Evolutionary conservation across 1,284 basidiomycete species (phyloP).

Genomic region (Xanthoconium separans): DNA sequence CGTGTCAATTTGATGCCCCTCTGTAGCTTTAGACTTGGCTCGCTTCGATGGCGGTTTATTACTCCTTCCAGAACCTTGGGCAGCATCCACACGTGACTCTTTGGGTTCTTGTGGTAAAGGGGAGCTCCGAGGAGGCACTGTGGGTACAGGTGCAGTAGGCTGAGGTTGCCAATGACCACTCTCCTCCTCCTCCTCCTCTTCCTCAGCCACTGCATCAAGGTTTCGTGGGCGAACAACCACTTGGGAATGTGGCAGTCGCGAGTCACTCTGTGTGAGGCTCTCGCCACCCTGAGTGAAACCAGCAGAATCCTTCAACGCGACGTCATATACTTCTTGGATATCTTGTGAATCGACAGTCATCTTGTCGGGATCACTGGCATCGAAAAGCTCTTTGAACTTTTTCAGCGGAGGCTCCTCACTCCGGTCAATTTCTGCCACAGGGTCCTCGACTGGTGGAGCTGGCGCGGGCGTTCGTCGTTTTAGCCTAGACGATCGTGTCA

Average conservation of each 20-base stretch:
- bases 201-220: slow-evolving; percentile 46
- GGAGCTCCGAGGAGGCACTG: background rate
- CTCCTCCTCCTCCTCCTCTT: slow-evolving; percentile 58
- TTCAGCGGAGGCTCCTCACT: slow-evolving; percentile 57
- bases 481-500: slow-evolving; percentile 22
- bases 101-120: background rate
- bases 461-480: slow-evolving; percentile 26
- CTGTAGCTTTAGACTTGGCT: slow-evolving; percentile 5
- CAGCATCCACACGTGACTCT: background rate
- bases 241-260: slow-evolving; percentile 18
- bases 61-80: background rate
- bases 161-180: slow-evolving; percentile 6
- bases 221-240: slow-evolving; percentile 11
- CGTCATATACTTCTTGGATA: slow-evolving; percentile 15
- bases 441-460: slow-evolving; percentile 16
- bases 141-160: background rate
- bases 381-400: slow-evolving; percentile 69
- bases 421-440: slow-evolving; percentile 17
- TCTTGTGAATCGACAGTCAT: slow-evolving; percentile 19
- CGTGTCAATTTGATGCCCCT: slow-evolving; percentile 42
- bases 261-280: slow-evolving; percentile 38
- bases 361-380: slow-evolving; percentile 57
- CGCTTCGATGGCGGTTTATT: slow-evolving; percentile 8
- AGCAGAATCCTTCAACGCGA: slow-evolving; percentile 8
- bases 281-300: slow-evolving; percentile 16